These are phyloP conservation scores for Picochlorum sp. DNA, from an alignment of 139 green algal species.

Conservation along the genomic window DNA sequence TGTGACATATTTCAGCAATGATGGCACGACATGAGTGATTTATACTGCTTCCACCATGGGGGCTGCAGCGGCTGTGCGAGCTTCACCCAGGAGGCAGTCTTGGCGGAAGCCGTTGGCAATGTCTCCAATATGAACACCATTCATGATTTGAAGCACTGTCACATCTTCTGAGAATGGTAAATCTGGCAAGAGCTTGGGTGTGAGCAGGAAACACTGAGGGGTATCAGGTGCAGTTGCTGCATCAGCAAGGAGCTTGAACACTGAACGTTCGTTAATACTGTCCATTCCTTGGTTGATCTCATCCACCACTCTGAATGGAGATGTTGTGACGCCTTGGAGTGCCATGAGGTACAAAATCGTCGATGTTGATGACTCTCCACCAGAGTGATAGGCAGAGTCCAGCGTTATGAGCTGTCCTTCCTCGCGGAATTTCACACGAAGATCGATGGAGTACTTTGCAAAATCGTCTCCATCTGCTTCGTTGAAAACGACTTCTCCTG, in stretches of 20 bases:
- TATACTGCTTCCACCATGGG: too few species aligned
- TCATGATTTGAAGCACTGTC: constrained; percentile 74
- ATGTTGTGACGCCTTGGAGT: constrained; percentile 77
- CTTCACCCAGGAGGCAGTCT: background rate
- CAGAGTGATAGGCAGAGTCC: constrained; percentile 69
- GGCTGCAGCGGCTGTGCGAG: background rate
- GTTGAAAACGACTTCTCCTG: constrained; percentile 68
- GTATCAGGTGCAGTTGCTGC: constrained; percentile 45
- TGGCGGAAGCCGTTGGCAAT: constrained; percentile 5
- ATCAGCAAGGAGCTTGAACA: constrained; percentile 80
- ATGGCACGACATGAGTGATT: too few species aligned
- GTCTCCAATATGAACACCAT: constrained; percentile 45
- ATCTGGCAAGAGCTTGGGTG: constrained; percentile 91
- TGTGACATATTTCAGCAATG: too few species aligned
- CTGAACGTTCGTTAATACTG: constrained; percentile 86
- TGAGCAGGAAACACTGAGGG: constrained; percentile 93
- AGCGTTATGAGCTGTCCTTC: constrained; percentile 73
- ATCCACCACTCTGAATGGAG: constrained; percentile 95
- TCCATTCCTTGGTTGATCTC: constrained; percentile 99
- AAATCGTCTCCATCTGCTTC: constrained; percentile 50
- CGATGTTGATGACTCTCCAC: constrained; percentile 87
- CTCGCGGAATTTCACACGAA: constrained; percentile 68
- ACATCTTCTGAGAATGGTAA: constrained; percentile 70
- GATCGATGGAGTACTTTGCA: constrained; percentile 64
- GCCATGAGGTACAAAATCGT: constrained; percentile 98